These are phyloP conservation scores for Venturia effusa DNA, from an alignment of 2,329 filamentous ascomycete genomes.

Conservation along the genomic window DNA sequence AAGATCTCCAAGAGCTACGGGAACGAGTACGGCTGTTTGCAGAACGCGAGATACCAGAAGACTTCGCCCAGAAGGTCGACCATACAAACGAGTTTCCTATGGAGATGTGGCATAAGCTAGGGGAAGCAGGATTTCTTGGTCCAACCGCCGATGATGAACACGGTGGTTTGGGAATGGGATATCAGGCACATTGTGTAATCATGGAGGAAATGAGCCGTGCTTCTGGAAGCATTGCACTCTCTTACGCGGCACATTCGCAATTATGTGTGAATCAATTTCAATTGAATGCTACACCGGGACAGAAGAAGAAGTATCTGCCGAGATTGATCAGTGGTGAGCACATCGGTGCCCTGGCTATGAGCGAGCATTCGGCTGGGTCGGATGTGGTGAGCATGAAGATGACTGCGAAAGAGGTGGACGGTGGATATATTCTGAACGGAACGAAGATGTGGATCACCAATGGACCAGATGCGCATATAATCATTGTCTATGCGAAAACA, in stretches of 20 bases:
- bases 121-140: conserved; percentile 80
- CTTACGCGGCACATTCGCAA: conserved; percentile 92
- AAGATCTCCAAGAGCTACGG: conserved; percentile 70
- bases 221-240: conserved; percentile 74
- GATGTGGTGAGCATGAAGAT: conserved; percentile 97
- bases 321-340: conserved; percentile 69
- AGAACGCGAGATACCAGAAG: conserved; percentile 75
- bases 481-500: conserved; percentile 97
- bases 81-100: conserved; percentile 76
- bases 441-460: conserved; percentile 99
- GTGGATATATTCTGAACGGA: conserved; percentile 76
- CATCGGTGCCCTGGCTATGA: conserved; percentile 89
- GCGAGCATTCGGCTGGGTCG: conserved; percentile 77
- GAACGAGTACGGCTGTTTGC: conserved; percentile 84
- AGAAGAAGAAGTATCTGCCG: conserved; percentile 73
- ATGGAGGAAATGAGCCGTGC: conserved; percentile 92
- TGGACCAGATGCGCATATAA: conserved; percentile 79
- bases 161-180: conserved; percentile 82
- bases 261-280: conserved; percentile 94
- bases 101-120: conserved; percentile 88
- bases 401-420: conserved; percentile 66
- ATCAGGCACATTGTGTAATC: conserved; percentile 90
- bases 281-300: conserved; percentile 68
- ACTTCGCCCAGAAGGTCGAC: conserved; percentile 75
- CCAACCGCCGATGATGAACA: conserved; percentile 90